Conservation (phyloP, 768 basidiomycete species). For the Suillus weaverae region DNA sequence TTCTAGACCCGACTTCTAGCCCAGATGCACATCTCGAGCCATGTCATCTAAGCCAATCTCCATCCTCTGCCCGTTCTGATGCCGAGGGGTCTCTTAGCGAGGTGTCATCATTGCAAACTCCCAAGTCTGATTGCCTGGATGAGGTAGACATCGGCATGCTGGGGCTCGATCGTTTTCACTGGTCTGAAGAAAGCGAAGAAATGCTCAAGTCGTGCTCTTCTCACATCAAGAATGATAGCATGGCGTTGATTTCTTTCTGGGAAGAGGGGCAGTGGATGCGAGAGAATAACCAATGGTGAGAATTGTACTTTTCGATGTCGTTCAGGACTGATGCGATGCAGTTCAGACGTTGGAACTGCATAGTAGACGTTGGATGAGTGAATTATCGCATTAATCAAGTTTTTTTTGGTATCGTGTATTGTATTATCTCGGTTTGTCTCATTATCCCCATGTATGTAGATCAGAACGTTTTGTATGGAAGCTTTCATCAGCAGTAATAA, state of each 20-base stretch:
- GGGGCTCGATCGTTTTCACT: slow-evolving; percentile 26
- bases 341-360: background rate
- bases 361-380: background rate
- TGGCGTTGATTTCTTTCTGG: slow-evolving; percentile 21
- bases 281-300: slow-evolving; percentile 9
- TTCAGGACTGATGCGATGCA: slow-evolving; percentile 2
- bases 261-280: slow-evolving; percentile 11
- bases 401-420: background rate
- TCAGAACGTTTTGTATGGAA: background rate
- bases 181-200: slow-evolving; percentile 19
- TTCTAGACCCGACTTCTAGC: background rate
- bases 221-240: slow-evolving; percentile 24
- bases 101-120: slow-evolving; percentile 18
- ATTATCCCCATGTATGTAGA: background rate
- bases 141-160: slow-evolving; percentile 24
- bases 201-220: slow-evolving; percentile 6
- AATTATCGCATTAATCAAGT: background rate
- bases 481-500: background rate
- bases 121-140: slow-evolving; percentile 9
- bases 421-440: background rate
- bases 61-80: slow-evolving; percentile 1
- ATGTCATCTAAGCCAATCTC: background rate
- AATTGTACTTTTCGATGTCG: background rate
- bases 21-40: background rate
- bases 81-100: slow-evolving; percentile 7